Base-by-base conservation (phyloP, 78 protist species). In the Dictyostelium discoideum region DNA sequence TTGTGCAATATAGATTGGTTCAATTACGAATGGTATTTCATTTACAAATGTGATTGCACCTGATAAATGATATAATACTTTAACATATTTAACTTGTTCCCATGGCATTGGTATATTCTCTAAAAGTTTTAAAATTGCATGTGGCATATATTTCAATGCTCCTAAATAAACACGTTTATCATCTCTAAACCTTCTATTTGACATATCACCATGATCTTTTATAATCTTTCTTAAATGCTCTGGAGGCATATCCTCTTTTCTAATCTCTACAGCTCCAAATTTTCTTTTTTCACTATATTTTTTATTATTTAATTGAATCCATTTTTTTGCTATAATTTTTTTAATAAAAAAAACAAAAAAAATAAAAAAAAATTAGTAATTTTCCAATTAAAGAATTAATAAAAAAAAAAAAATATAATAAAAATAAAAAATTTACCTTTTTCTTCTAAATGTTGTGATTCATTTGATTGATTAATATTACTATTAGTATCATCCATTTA, bases 31-130 rank as follows among this genome's bases (percentile, higher is more conserved):
- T 16, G 99, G 99, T 2, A 97, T 79, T 77, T 99, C 99, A 94
- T 99, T 99, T 40, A 99, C 99, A 76, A 99, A 99, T 3, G 99
- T 99, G 40, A 99, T 98, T 65, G 99, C 99, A 10, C 99, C 99
- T 0, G 99, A 98, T 13, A 95, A 14, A 98, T 99, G 99, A 85
- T 99, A 99, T 65, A 99, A 80, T 3, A 98, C 99, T 24, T 97
- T 82, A 46, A 98, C 99, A 60, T 98, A 69, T 32, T 86, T 65
- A 50, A 84, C 96, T 80, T 89, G 98, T 89, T 99, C 99, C 99
- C 99, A 99, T 13, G 99, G 99, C 99, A 99, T 99, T 5, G 99
- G 99, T 98, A 99, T 99, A 96, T 99, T 99, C 89, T 99, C 99
- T 13, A 99, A 93, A 7, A 99, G 97, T 97, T 99, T 99, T 90